Conservation (phyloP, 108 stramenopile genomes). For the Mediolabrus comicus region DNA sequence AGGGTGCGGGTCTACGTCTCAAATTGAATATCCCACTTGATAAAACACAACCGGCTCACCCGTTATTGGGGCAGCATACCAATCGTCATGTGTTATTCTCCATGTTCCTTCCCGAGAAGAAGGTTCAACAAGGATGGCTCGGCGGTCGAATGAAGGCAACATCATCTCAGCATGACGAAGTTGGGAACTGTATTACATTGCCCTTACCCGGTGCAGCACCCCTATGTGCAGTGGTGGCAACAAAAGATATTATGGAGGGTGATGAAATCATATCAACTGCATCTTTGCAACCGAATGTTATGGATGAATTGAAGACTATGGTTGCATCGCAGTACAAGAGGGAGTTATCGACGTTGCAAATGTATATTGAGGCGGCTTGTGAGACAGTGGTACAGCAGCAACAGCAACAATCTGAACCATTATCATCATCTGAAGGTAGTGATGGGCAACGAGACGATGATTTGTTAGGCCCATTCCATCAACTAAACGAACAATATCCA, state of each 20-base stretch:
- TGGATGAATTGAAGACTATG: constrained; percentile 16
- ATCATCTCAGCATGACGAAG: not conserved
- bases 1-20: constrained; percentile 10
- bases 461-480: constrained; percentile 17
- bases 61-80: not conserved
- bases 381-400: too few species aligned
- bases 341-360: constrained; percentile 34
- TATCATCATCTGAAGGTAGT: not conserved
- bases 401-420: too few species aligned
- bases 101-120: constrained; percentile 27
- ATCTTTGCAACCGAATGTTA: not conserved
- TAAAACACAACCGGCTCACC: constrained; percentile 10
- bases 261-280: constrained; percentile 12
- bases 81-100: constrained; percentile 26
- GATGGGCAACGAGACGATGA: not conserved
- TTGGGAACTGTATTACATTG: constrained; percentile 32
- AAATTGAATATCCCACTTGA: constrained; percentile 30
- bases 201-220: constrained; percentile 44
- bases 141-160: constrained; percentile 26
- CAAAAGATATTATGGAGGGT: constrained; percentile 31
- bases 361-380: constrained; percentile 46
- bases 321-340: constrained; percentile 3
- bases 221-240: constrained; percentile 43
- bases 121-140: constrained; percentile 32
- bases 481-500: constrained; percentile 32